Base-by-base conservation (phyloP, 1,139 yeast species). In the Blastobotrys ciferrii region DNA sequence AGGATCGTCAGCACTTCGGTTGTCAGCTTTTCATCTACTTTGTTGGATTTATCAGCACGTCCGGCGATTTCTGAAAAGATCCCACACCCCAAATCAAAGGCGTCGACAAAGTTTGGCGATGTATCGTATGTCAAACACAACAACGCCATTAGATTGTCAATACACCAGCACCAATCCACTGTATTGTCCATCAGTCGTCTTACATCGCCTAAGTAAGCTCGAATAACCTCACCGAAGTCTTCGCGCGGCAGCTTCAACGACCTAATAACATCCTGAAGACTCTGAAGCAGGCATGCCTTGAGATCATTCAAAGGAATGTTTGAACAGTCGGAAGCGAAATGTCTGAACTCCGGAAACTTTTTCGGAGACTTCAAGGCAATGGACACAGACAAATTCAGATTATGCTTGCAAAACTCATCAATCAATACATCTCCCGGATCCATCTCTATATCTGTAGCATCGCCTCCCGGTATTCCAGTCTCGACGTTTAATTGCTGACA, bases 61-160 rank as follows among this genome's bases (percentile, higher is more conserved):
- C 17, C 32, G 3, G 40, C 45, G 35, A 42, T 33, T 18, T 35
- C 40, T 30, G 39, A n/a, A 4, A 53, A 28, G 23, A 50, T 31
- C 9, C 52, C 47, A 38, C 56, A 53, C 2, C 48, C 46, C 28
- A 47, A 43, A 32, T 53, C 56, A 45, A 43, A 53, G 28, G 52
- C 49, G 19, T 52, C 50, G 11, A 50, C 42, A 35, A 36, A 45
- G 33, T 53, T 53, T 7, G 56, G 43, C 13, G 42, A 25, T 30
- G 38, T 25, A 28, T 25, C 6, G 32, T 46, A 36, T 2, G 47
- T 43, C 17, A 51, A 28, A 32, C 42, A 42, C 12, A 49, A n/a
- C 20, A 52, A 41, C 6, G 55, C 52, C 11, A 31, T 42, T 18
- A 51, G 23, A 32, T 52, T 51, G 37, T 52, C 46, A 12, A 52